Conservation (phyloP, 192 early-diverging fungal species). For the Lunasporangiospora selenospora region DNA sequence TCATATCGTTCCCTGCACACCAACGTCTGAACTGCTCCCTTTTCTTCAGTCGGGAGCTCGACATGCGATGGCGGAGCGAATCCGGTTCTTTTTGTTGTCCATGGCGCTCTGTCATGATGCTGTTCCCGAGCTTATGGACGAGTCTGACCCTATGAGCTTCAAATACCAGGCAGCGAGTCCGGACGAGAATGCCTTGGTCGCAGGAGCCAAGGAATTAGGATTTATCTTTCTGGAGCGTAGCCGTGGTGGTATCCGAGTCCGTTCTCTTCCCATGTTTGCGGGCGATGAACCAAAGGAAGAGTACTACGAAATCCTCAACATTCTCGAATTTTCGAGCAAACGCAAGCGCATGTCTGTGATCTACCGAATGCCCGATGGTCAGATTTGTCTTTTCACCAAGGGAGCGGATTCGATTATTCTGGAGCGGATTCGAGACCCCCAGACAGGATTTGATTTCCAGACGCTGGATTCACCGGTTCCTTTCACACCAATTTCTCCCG, state of each 20-base stretch:
- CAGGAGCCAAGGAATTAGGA: constrained; percentile 78
- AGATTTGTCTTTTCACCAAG: constrained; percentile 85
- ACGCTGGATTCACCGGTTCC: constrained; percentile 21
- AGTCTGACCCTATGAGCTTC: constrained; percentile 60
- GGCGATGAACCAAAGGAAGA: constrained; percentile 25
- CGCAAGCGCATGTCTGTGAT: constrained; percentile 92
- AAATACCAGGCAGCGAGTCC: constrained; percentile 86
- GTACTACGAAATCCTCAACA: constrained; percentile 68
- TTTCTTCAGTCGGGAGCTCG: constrained; percentile 35
- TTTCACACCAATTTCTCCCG: constrained; percentile 10
- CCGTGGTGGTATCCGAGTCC: constrained; percentile 46
- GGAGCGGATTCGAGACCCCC: constrained; percentile 58
- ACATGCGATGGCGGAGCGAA: constrained; percentile 51
- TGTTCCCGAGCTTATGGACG: constrained; percentile 72
- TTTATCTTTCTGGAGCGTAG: constrained; percentile 70
- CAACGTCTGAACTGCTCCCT: constrained; percentile 43
- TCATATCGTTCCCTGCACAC: constrained; percentile 39
- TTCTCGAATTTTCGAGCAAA: constrained; percentile 86
- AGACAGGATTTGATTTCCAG: constrained; percentile 35
- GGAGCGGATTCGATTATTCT: constrained; percentile 91
- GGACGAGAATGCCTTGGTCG: constrained; percentile 85
- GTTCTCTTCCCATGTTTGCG: constrained; percentile 8
- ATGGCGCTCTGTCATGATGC: constrained; percentile 86
- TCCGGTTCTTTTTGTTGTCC: constrained; percentile 73
- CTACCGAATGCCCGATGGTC: constrained; percentile 72